Conservation (phyloP, 345 rosid genomes). For the Sapria himalayana region DNA sequence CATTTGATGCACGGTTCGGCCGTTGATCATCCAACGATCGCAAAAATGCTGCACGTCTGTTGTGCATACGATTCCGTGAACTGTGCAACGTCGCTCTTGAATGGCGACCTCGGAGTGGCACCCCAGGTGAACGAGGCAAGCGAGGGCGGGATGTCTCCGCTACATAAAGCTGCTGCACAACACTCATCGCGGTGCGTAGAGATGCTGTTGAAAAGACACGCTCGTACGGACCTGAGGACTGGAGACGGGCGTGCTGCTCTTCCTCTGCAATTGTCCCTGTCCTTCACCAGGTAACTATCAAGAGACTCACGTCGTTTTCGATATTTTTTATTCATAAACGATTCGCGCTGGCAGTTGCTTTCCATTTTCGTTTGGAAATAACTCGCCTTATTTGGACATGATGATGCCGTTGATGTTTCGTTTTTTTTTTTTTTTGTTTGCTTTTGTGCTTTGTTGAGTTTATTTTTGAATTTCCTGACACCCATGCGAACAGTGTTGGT, state of each 20-base stretch:
- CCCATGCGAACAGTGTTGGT: constrained; percentile 33
- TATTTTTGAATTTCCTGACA: not conserved
- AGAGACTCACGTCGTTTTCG: constrained; percentile 12
- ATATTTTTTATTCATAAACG: not conserved
- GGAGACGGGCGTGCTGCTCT: constrained; percentile 39
- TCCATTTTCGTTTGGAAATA: constrained; percentile 5
- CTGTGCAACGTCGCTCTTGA: constrained; percentile 36
- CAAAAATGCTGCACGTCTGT: constrained; percentile 32
- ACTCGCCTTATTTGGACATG: constrained; percentile 13
- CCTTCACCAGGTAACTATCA: constrained; percentile 24
- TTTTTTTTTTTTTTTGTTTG: constrained; percentile 6
- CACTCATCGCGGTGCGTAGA: constrained; percentile 45
- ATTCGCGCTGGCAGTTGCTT: no score
- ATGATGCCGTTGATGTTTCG: no score
- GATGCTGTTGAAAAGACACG: constrained; percentile 43
- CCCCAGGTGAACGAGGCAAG: constrained; percentile 29
- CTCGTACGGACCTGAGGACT: constrained; percentile 48
- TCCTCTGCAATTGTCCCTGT: constrained; percentile 43
- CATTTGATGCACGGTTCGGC: not conserved
- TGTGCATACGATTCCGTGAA: constrained; percentile 33
- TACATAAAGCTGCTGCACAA: constrained; percentile 44
- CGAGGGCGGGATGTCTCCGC: constrained; percentile 23
- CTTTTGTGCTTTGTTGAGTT: not conserved
- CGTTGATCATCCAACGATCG: constrained; percentile 1
- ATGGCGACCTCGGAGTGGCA: constrained; percentile 34